phyloP scores from a whole-genome alignment of 2,329 filamentous ascomycete genomes.

The Arthrobotrys iridis region DNA sequence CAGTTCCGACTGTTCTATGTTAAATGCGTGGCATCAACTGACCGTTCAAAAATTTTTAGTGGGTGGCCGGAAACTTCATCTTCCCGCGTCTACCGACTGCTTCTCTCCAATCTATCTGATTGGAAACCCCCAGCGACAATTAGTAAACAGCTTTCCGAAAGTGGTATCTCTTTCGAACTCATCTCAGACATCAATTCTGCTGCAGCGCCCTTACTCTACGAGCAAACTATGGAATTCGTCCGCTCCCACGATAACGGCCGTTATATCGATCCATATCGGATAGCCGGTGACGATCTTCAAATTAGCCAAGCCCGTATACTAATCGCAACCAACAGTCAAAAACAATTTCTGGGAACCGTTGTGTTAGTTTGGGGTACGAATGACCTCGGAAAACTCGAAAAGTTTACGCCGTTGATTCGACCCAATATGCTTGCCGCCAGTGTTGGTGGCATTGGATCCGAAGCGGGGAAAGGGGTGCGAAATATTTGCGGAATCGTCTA shows the following conservation, averaged over 20 bases:
- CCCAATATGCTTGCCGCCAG: neutral
- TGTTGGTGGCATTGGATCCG: neutral
- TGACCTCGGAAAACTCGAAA: conserved; percentile 45
- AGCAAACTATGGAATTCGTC: conserved; percentile 31
- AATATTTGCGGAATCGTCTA: conserved; percentile 38
- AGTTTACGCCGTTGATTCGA: conserved; percentile 41
- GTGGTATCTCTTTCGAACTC: conserved; percentile 37
- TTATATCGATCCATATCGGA: conserved; percentile 34
- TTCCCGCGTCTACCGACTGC: conserved; percentile 24
- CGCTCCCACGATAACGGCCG: conserved; percentile 26
- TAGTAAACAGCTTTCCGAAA: conserved; percentile 38
- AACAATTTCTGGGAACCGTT: conserved; percentile 40
- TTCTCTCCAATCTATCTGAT: conserved; percentile 24
- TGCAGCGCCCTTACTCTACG: conserved; percentile 9
- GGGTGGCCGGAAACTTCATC: conserved; percentile 39
- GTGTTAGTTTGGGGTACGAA: conserved; percentile 44
- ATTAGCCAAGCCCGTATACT: conserved; percentile 39
- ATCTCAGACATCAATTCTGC: conserved; percentile 26
- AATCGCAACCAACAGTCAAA: conserved; percentile 26
- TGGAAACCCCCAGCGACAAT: conserved; percentile 36
- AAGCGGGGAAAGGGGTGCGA: neutral
- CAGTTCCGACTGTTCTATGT: too few species aligned
- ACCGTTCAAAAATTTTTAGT: conserved; percentile 8
- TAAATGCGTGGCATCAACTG: neutral
- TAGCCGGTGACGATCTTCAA: conserved; percentile 41